A percentile compares a stretch with the other conserved stretches of the same genome.
These are phyloP conservation scores for Leccinum uliginosum DNA, from an alignment of 768 basidiomycete species.

Conservation along the genomic window DNA sequence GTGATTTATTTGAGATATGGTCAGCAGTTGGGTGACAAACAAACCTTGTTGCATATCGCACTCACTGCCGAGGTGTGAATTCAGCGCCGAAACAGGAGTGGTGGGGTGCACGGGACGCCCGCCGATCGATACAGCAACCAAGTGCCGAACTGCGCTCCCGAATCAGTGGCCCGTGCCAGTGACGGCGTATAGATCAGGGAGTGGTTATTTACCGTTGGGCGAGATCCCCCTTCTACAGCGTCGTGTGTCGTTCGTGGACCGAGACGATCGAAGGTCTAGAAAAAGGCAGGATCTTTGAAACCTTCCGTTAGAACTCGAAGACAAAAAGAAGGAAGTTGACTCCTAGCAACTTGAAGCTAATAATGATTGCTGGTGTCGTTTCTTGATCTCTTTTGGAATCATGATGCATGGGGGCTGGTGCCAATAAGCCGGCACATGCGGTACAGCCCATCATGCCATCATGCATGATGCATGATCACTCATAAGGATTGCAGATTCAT, in stretches of 20 bases:
- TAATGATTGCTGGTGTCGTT: not conserved
- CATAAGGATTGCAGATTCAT: not conserved
- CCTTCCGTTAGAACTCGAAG: not conserved
- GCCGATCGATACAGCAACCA: not conserved
- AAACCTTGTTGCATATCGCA: not conserved
- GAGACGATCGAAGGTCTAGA: not conserved
- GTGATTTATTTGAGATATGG: not conserved
- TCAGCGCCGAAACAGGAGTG: not conserved
- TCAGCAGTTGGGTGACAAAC: not conserved
- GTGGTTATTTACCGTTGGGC: not conserved
- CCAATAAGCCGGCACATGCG: not conserved
- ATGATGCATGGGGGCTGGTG: not conserved
- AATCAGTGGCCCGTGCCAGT: not conserved
- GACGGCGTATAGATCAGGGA: too few relatives aligned
- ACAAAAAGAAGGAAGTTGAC: not conserved
- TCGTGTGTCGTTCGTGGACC: not conserved
- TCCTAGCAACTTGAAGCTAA: not conserved
- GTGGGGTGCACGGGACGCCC: not conserved
- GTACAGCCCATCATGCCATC: not conserved
- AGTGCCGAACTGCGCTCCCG: not conserved
- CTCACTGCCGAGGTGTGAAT: not conserved
- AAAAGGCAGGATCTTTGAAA: not conserved
- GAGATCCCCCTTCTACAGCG: too few relatives aligned
- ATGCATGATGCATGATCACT: too few relatives aligned
- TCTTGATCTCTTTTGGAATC: not conserved